Evolutionary conservation across 2,329 filamentous ascomycete genomes (phyloP).

Genomic region (Pseudogymnoascus sp.): DNA sequence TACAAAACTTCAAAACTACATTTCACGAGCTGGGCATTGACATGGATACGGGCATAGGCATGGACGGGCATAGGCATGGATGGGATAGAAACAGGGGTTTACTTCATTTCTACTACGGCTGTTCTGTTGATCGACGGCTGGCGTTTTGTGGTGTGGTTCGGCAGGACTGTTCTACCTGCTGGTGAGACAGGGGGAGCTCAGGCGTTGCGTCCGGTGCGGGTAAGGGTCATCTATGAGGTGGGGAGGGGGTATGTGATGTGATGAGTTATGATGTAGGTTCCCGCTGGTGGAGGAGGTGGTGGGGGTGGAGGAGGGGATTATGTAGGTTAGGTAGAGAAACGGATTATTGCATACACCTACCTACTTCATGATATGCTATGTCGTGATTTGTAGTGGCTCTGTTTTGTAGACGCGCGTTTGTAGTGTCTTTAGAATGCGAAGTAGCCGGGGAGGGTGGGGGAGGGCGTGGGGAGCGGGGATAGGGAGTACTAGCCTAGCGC

Average conservation of each 20-base stretch:
- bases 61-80: neutral
- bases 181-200: no score
- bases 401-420: neutral
- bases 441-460: no score
- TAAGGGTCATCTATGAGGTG: neutral
- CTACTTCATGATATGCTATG: neutral
- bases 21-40: neutral
- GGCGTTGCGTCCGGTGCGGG: neutral
- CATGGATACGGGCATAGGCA: neutral
- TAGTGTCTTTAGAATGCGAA: no score
- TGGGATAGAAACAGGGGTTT: neutral
- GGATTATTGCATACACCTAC: neutral
- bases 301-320: neutral
- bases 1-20: neutral
- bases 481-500: no score
- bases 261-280: neutral
- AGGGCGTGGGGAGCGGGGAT: no score
- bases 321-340: neutral
- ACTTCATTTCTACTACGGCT: neutral
- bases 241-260: neutral
- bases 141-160: neutral
- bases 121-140: neutral
- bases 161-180: no score
- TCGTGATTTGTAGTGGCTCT: neutral
- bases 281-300: neutral